Evolutionary conservation across 495 filamentous ascomycete species (phyloP), one percentile per base, ranked within the genome.

Genomic region (Aspergillus olivimuriae): DNA sequence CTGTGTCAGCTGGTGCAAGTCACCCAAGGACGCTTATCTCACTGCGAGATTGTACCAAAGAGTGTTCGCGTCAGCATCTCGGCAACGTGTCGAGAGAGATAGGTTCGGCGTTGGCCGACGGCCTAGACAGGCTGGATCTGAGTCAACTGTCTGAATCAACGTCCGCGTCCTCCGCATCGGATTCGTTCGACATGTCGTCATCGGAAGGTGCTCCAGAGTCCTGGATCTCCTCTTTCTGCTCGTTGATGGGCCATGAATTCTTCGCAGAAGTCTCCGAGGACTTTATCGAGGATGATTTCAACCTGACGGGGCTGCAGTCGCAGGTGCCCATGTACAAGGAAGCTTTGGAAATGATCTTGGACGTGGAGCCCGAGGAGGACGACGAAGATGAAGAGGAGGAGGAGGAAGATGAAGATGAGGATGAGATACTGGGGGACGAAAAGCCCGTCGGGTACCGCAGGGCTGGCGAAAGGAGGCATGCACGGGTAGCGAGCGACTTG

Each of bases 241-340:
- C 86, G 22, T 73, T 97, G 24, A 77, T 95, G 46, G 92, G 92
- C 42, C 92, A 98, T 61, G 92, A 98, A 61, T 98, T 97, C 67
- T 98, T 98, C 61, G 94, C 94, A 39, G 92, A 98, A 65, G 90
- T 98, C 32, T 89, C 87, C 16, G 92, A 98, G 67, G 92, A 98
- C 47, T 98, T 98, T 60, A 97, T 98, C 54, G 92, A 98, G 64
- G 92, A 98, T 80, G 92, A 98, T 61, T 98, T 98, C 72, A 98
- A 98, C 68, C 74, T 98, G 41, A 98, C 92, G 3, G 92, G 92
- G 17, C 75, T 98, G 47, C 87, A 94, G 66, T 85, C 80, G 24
- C 89, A 96, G 68, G 92, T 98, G 39, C 86, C 89, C 43, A 96
- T 95, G 90, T 98, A 98, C 61, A 98, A 97, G 63, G 92, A 98